Percentiles rank a stretch among this genome's conserved stretches.
These are phyloP conservation scores for Diaporthe destruens DNA, from an alignment of 2,329 filamentous ascomycete genomes.

Conservation along the genomic window DNA sequence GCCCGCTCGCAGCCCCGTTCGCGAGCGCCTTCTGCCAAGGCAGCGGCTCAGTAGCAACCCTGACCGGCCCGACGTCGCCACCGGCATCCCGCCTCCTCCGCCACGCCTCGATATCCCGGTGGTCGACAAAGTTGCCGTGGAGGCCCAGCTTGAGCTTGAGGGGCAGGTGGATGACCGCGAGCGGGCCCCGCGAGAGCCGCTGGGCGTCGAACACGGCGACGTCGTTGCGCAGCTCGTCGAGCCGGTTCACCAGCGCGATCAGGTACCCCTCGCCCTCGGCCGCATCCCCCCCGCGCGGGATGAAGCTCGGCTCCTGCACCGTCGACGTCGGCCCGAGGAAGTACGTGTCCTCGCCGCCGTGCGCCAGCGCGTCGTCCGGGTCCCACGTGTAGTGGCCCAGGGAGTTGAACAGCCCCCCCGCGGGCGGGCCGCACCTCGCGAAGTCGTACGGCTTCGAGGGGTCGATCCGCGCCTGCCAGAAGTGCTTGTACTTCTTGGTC, in stretches of 20 bases:
- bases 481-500: conserved; percentile 59
- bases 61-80: conserved; percentile 56
- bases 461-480: conserved; percentile 59
- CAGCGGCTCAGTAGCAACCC: conserved; percentile 52
- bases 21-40: conserved; percentile 53
- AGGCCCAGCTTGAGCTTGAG: conserved; percentile 56
- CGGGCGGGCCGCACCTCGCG: conserved; percentile 56
- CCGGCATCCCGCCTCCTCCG: conserved; percentile 49
- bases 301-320: conserved; percentile 67
- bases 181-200: conserved; percentile 53
- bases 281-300: conserved; percentile 56
- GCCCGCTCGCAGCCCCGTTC: conserved; percentile 6
- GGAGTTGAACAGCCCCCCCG: conserved; percentile 60
- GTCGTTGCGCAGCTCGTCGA: conserved; percentile 59
- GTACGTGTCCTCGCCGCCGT: conserved; percentile 55
- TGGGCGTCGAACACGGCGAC: conserved; percentile 59
- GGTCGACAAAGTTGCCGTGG: conserved; percentile 59
- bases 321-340: conserved; percentile 59
- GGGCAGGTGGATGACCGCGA: conserved; percentile 57
- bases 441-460: conserved; percentile 57
- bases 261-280: conserved; percentile 64
- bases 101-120: conserved; percentile 59
- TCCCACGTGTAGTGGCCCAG: conserved; percentile 60
- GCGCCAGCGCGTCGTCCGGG: conserved; percentile 42
- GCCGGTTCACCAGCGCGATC: conserved; percentile 59